Percentiles rank a stretch among this genome's conserved stretches.
Evolutionary conservation across 352 stramenopile genomes (phyloP).

Genomic region (Saprolegnia parasitica): DNA sequence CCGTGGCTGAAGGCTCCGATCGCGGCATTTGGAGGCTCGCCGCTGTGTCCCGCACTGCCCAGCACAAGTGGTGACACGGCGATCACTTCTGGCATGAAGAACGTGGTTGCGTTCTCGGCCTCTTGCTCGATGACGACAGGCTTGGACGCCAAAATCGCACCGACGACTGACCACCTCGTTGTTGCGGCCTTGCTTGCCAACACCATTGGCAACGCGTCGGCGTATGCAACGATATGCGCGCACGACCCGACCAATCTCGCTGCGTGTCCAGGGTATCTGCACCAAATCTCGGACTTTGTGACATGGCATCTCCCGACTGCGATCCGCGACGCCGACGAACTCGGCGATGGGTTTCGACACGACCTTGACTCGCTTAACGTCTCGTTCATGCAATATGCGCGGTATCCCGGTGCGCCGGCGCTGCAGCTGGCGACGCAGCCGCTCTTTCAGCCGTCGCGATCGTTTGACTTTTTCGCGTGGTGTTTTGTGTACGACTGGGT

Average conservation of each 20-base stretch:
- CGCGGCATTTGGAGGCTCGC: neutral
- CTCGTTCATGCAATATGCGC: conserved; percentile 7
- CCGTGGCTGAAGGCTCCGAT: neutral
- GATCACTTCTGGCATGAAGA: neutral
- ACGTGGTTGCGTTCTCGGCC: neutral
- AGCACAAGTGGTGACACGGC: neutral
- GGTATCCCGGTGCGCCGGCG: neutral
- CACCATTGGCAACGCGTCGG: neutral
- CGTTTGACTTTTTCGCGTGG: conserved; percentile 11
- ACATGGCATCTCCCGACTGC: neutral
- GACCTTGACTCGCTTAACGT: neutral
- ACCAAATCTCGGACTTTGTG: neutral
- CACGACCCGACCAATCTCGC: neutral
- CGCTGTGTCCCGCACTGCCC: neutral
- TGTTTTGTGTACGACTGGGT: conserved; percentile 18
- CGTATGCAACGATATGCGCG: neutral
- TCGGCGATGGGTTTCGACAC: neutral
- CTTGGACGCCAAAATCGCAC: no score
- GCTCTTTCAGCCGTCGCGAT: neutral
- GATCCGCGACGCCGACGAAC: neutral
- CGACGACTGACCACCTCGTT: no score
- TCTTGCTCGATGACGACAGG: neutral
- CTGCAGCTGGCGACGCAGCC: neutral
- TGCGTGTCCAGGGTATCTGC: neutral
- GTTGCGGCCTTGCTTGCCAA: no score